phyloP scores from a whole-genome alignment of 1,139 yeast genomes.

The Blastobotrys illinoisensis region DNA sequence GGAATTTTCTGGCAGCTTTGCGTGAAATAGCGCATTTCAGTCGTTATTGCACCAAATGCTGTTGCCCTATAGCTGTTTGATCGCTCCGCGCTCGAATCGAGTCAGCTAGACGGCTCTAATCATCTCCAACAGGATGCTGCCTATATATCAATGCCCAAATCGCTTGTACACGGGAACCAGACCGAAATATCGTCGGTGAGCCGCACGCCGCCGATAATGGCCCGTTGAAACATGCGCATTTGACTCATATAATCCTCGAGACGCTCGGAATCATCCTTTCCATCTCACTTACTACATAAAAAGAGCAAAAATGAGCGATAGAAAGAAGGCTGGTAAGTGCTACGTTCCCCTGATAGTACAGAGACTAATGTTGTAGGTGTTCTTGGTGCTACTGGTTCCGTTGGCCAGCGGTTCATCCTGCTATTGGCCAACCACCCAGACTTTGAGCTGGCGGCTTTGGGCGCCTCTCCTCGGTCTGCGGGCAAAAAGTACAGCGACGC shows the following conservation, averaged over 20 bases:
- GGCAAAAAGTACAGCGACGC: conserved; percentile 84
- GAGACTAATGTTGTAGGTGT: too few species aligned
- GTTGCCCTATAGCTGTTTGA: too few species aligned
- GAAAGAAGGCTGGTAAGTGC: neutral
- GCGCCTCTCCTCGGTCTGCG: conserved; percentile 92
- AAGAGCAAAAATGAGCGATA: neutral
- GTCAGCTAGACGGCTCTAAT: too few species aligned
- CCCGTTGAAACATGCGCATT: neutral
- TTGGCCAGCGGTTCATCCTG: conserved; percentile 92
- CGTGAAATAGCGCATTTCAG: too few species aligned
- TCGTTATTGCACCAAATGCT: too few species aligned
- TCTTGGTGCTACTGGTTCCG: conserved; percentile 96
- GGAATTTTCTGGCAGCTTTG: too few species aligned
- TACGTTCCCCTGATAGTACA: too few species aligned
- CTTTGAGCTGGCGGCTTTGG: conserved; percentile 76
- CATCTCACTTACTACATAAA: neutral
- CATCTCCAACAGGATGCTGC: too few species aligned
- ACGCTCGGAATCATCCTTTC: neutral
- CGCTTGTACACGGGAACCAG: too few species aligned
- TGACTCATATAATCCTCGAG: neutral
- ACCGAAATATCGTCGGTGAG: neutral
- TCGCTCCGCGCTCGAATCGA: too few species aligned
- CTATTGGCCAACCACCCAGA: conserved; percentile 84
- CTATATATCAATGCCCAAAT: too few species aligned
- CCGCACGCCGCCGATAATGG: neutral